Evolutionary conservation across 1,139 yeast species (phyloP).

Genomic region (Geotrichum histeridarum): DNA sequence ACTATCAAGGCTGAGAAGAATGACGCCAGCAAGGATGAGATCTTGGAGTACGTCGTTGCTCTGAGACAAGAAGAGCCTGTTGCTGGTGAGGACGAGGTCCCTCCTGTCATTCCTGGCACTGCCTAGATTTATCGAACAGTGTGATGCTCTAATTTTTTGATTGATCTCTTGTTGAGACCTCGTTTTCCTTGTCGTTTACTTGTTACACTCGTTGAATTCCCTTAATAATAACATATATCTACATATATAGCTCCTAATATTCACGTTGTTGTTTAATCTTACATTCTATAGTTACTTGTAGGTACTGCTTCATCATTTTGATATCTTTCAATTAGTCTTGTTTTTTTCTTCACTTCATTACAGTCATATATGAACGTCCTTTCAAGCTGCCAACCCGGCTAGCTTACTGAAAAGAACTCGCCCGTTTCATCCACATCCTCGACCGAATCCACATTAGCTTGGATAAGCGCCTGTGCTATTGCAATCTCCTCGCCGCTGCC

Average conservation of each 20-base stretch:
- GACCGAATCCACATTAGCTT: conserved; percentile 41
- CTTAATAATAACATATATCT: not conserved
- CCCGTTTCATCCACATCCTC: too few species aligned
- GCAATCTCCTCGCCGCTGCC: conserved; percentile 47
- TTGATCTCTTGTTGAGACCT: too few species aligned
- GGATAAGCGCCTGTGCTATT: conserved; percentile 61
- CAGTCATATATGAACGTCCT: too few species aligned
- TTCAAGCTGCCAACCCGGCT: too few species aligned
- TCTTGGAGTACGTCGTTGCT: conserved; percentile 9
- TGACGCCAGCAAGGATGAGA: conserved; percentile 10
- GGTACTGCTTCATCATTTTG: too few species aligned
- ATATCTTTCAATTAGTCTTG: too few species aligned
- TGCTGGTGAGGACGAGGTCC: conserved; percentile 12
- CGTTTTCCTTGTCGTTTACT: not conserved
- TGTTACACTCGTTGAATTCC: not conserved
- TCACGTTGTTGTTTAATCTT: too few species aligned
- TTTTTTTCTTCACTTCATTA: too few species aligned
- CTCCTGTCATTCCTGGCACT: conserved; percentile 3
- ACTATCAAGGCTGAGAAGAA: conserved; percentile 27
- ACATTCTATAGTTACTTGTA: too few species aligned
- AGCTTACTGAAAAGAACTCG: too few species aligned
- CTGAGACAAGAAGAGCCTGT: conserved; percentile 16
- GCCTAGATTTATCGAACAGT: conserved; percentile 1
- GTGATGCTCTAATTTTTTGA: too few species aligned
- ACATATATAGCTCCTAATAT: not conserved